Conservation (phyloP, 371 early-diverging fungal species). For the Zancudomyces culisetae region DNA sequence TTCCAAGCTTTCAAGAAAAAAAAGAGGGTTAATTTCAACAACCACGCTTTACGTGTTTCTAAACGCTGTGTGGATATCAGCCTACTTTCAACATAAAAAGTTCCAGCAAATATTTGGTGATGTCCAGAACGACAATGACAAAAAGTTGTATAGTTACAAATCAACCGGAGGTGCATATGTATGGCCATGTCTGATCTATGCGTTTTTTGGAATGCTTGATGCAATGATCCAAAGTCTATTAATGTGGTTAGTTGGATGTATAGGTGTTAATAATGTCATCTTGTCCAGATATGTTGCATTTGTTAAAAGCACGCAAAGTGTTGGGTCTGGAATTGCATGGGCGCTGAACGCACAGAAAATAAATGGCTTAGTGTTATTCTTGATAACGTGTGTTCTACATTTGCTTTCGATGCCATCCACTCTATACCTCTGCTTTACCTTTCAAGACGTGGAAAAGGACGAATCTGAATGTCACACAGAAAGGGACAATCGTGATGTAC, state of each 20-base stretch:
- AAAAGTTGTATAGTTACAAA: neutral
- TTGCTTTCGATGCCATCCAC: conserved; percentile 17
- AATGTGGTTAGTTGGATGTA: conserved; percentile 50
- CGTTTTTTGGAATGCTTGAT: conserved; percentile 42
- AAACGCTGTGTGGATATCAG: conserved; percentile 37
- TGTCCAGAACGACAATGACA: neutral
- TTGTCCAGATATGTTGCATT: conserved; percentile 55
- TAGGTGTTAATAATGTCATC: conserved; percentile 41
- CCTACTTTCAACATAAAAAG: conserved; percentile 26
- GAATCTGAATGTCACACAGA: too few species aligned
- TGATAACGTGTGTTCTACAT: conserved; percentile 20
- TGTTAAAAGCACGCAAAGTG: conserved; percentile 64
- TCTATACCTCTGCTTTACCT: conserved; percentile 13
- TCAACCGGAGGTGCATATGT: neutral
- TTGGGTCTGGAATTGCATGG: conserved; percentile 39
- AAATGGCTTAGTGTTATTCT: conserved; percentile 7
- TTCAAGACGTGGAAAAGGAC: too few species aligned
- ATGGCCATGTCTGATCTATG: conserved; percentile 34
- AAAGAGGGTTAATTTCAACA: conserved; percentile 33
- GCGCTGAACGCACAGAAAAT: conserved; percentile 19
- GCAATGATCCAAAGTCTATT: conserved; percentile 47
- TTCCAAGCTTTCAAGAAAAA: conserved; percentile 21
- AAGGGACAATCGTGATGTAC: too few species aligned
- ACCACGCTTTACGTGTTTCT: conserved; percentile 20
- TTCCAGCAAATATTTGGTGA: too few species aligned